These are phyloP conservation scores for Leccinellum rugosiceps DNA, from an alignment of 768 basidiomycete species.

Conservation along the genomic window DNA sequence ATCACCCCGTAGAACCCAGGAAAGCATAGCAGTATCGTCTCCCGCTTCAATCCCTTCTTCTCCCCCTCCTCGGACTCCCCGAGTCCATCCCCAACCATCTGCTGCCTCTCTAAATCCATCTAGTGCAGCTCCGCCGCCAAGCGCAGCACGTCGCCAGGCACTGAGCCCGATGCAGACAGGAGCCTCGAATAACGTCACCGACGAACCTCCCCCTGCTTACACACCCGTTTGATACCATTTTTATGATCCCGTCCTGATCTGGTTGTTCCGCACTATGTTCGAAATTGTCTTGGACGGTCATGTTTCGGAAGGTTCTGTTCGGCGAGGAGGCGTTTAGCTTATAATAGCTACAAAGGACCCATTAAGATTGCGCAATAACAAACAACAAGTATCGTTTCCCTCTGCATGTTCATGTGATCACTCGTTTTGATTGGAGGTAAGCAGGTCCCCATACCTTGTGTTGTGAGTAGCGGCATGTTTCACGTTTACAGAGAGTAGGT, in stretches of 20 bases:
- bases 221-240: constrained; percentile 15
- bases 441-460: neutral
- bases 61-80: neutral
- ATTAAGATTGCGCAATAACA: neutral
- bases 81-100: neutral
- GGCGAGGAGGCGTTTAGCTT: neutral
- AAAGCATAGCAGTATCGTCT: neutral
- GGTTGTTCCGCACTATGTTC: neutral
- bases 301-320: neutral
- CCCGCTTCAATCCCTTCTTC: neutral
- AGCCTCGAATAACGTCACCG: neutral
- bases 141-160: neutral
- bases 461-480: neutral
- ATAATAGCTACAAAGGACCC: constrained; percentile 1
- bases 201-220: constrained; percentile 28
- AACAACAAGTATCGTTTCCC: neutral
- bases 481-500: neutral
- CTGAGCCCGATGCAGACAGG: constrained; percentile 14
- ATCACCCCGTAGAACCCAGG: neutral
- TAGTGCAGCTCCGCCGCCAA: neutral
- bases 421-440: neutral
- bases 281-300: neutral
- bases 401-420: neutral
- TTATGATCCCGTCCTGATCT: neutral
- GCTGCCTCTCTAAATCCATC: neutral